A percentile compares a stretch with the other conserved stretches of the same genome.
phyloP scores from a whole-genome alignment of 805 yeast species.

The Pichia thaimueangensis region DNA sequence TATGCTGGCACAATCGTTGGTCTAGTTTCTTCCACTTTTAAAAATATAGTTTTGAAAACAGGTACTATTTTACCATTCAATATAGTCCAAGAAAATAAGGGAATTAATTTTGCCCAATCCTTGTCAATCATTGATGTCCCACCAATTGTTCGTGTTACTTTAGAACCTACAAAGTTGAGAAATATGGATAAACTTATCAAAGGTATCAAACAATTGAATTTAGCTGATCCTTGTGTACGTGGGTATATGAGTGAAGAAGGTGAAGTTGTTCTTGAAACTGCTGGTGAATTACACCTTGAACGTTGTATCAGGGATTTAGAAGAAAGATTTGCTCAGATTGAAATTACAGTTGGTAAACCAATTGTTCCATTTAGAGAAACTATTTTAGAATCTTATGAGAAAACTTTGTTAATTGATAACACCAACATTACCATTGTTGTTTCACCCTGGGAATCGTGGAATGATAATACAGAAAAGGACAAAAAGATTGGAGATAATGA shows the following conservation, averaged over 20 bases:
- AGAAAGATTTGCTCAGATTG: conserved; percentile 89
- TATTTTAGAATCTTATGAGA: conserved; percentile 33
- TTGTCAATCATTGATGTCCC: conserved; percentile 69
- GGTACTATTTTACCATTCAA: conserved; percentile 62
- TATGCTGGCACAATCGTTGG: conserved; percentile 97
- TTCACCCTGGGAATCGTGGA: conserved; percentile 9
- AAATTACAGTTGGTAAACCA: conserved; percentile 80
- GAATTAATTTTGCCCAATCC: conserved; percentile 68
- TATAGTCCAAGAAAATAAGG: conserved; percentile 21
- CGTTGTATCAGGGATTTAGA: conserved; percentile 86
- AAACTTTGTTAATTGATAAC: not conserved
- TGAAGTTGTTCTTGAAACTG: conserved; percentile 88
- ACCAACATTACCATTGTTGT: conserved; percentile 28
- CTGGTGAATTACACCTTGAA: conserved; percentile 95
- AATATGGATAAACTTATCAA: conserved; percentile 67
- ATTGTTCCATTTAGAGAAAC: conserved; percentile 94
- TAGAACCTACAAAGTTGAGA: conserved; percentile 89
- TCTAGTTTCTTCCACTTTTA: conserved; percentile 67
- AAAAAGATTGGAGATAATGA: conserved; percentile 13
- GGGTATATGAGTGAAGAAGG: conserved; percentile 84
- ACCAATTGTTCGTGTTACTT: conserved; percentile 90
- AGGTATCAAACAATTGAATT: conserved; percentile 73
- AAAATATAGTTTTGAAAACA: conserved; percentile 71
- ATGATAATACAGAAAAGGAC: conserved; percentile 15
- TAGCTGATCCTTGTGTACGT: conserved; percentile 93